A percentile compares a stretch with the other conserved stretches of the same genome.
Evolutionary conservation across 805 yeast species (phyloP).

Genomic region (Ogataea methanolica): DNA sequence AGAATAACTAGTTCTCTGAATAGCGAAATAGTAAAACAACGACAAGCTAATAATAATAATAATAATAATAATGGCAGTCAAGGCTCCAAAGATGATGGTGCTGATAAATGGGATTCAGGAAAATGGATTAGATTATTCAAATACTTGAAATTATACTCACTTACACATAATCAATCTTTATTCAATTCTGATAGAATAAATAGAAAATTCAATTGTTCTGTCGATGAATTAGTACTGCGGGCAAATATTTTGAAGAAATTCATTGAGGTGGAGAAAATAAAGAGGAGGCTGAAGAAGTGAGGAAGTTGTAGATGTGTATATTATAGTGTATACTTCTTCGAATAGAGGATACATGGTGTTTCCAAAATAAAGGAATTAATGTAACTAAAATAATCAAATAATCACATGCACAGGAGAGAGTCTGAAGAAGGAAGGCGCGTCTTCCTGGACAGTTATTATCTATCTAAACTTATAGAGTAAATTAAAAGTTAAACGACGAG

Average conservation of each 20-base stretch:
- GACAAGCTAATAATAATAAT: no score
- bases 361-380: no score
- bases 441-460: no score
- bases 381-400: no score
- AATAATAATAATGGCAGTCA: not conserved
- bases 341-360: no score
- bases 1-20: no score
- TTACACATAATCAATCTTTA: conserved; percentile 10
- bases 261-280: conserved; percentile 16
- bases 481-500: no score
- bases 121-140: conserved; percentile 22
- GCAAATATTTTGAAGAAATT: conserved; percentile 15
- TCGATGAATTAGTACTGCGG: conserved; percentile 20
- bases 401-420: no score
- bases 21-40: not conserved
- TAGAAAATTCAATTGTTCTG: conserved; percentile 19
- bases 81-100: not conserved
- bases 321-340: not conserved
- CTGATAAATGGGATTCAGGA: conserved; percentile 16
- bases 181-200: conserved; percentile 9
- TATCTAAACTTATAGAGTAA: no score
- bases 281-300: conserved; percentile 1
- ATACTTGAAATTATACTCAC: conserved; percentile 17
- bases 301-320: no score
- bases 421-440: no score